Evolutionary conservation across 441 rosid genomes (phyloP), one percentile per base, ranked within the genome.

Genomic region (Dalechampia spathulata): DNA sequence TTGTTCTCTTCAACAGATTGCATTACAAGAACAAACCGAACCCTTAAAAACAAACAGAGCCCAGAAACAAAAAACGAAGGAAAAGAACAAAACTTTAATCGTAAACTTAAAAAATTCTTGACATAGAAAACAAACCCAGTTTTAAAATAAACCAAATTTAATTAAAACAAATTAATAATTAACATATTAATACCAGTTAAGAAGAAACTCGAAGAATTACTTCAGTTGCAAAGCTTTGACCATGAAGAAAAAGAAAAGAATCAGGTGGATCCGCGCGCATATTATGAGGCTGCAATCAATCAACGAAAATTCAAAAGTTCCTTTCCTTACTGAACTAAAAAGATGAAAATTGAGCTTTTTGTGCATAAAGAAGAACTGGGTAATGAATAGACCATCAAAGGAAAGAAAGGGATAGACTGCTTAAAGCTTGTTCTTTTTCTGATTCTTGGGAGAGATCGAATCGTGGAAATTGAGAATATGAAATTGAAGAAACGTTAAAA

Each of bases 11-110:
- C 78, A 58, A 58, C 73, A 7, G 76, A 75, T 77, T 78, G 87
- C 90, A 83, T 86, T 64, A 79, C 80, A 80, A 62, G n/a, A 61
- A 40, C n/a, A 36, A 72, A 67, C 71, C 52, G 52, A 63, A 47
- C 7, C 36, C 49, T 27, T 22, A 25, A 39, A 28, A 60, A 2
- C 17, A 26, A 20, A 36, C 0, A 34, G 5, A 26, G 27, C 49
- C 40, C 43, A 51, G 41, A 13, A 44, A 41, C 16, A 6, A 20
- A 47, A 10, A n/a, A 17, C 52, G 16, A 52, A 11, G 27, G 13
- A 12, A 30, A 30, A 30, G 34, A 30, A 3, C 34, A 30, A 30
- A 30, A 30, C 34, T 30, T 30, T 30, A 8, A 3, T 8, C 8
- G 8, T 30, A 30, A 30, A 30, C 5, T 3, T 30, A 3, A 30